Evolutionary conservation across 768 basidiomycete genomes (phyloP).

Genomic region (Fomitopsis pulvina): DNA sequence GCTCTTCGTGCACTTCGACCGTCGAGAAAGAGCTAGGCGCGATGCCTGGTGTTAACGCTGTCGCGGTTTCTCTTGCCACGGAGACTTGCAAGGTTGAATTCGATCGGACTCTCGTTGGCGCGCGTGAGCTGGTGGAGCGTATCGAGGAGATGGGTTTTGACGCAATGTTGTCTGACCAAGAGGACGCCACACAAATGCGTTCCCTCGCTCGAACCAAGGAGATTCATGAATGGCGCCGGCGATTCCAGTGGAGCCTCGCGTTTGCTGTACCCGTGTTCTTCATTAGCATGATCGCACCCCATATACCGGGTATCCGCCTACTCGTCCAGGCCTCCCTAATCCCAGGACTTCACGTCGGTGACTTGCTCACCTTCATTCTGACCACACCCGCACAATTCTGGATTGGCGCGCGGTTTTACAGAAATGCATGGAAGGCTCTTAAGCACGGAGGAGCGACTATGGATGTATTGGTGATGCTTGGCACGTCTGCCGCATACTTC

Average conservation of each 20-base stretch:
- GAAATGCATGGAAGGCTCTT: constrained; percentile 84
- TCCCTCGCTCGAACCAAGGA: constrained; percentile 88
- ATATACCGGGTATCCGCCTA: constrained; percentile 50
- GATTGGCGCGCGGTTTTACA: constrained; percentile 84
- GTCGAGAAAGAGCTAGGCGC: constrained; percentile 64
- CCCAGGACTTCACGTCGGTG: constrained; percentile 73
- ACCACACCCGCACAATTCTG: constrained; percentile 93
- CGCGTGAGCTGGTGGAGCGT: constrained; percentile 83
- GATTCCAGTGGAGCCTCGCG: constrained; percentile 63
- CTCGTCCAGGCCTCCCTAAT: constrained; percentile 47
- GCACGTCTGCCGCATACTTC: constrained; percentile 89
- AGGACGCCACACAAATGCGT: constrained; percentile 76
- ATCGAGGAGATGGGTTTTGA: constrained; percentile 90
- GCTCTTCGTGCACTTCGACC: constrained; percentile 71
- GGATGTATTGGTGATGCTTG: constrained; percentile 96
- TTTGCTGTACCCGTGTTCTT: constrained; percentile 96
- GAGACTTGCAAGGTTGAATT: constrained; percentile 72
- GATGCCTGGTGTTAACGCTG: constrained; percentile 67
- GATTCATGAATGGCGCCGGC: constrained; percentile 80
- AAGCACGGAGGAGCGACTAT: constrained; percentile 90
- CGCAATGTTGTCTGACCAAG: constrained; percentile 75
- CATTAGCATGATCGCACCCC: constrained; percentile 77
- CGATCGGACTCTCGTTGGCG: constrained; percentile 64
- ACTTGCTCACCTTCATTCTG: constrained; percentile 65
- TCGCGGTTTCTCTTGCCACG: constrained; percentile 69